phyloP scores from a whole-genome alignment of 805 yeast species.

The Pichia cabralensis region DNA sequence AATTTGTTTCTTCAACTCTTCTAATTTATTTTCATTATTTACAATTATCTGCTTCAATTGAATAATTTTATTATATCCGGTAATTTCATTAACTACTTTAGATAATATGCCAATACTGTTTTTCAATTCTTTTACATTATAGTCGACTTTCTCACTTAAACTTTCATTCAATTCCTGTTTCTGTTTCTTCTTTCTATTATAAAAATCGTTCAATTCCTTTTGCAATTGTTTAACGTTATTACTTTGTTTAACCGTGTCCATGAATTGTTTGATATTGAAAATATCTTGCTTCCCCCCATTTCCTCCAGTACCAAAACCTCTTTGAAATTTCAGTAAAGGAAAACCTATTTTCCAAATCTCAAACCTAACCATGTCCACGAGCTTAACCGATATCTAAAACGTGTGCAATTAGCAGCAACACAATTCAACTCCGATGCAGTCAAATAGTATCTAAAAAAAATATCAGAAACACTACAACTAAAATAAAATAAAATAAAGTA shows the following conservation, averaged over 20 bases:
- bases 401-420: too few species aligned
- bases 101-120: constrained; percentile 52
- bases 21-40: constrained; percentile 40
- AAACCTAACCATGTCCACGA: too few species aligned
- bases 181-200: constrained; percentile 15
- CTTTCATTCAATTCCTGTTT: constrained; percentile 26
- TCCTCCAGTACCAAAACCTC: too few species aligned
- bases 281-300: too few species aligned
- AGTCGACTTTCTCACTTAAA: constrained; percentile 33
- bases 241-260: constrained; percentile 23
- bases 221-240: constrained; percentile 26
- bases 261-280: constrained; percentile 11
- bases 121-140: constrained; percentile 45
- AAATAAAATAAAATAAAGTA: too few species aligned
- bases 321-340: too few species aligned
- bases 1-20: constrained; percentile 38
- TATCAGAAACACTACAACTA: too few species aligned
- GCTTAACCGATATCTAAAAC: too few species aligned
- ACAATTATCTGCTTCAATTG: constrained; percentile 54
- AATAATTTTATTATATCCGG: constrained; percentile 83
- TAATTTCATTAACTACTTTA: constrained; percentile 72
- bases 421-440: too few species aligned
- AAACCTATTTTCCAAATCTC: too few species aligned
- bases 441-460: too few species aligned
- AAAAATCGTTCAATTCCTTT: constrained; percentile 22